Evolutionary conservation across 768 basidiomycete species (phyloP).

Genomic region (Boletus vermiculosoides): DNA sequence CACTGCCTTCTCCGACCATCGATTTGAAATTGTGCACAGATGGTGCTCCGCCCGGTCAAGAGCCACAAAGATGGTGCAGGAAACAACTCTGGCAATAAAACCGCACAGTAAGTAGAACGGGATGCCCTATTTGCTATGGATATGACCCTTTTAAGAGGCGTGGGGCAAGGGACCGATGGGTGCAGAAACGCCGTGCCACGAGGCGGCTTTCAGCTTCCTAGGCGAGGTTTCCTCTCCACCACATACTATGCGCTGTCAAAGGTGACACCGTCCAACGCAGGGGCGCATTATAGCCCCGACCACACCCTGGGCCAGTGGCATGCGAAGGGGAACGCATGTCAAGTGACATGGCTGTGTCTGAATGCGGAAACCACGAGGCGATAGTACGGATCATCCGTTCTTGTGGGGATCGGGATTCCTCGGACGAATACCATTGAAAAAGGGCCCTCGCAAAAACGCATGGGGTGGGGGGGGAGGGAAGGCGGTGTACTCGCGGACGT

Average conservation of each 20-base stretch:
- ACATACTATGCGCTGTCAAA: not conserved
- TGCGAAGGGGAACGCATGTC: not conserved
- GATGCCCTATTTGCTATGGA: not conserved
- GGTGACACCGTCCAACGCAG: not conserved
- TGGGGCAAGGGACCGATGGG: not conserved
- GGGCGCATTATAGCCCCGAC: not conserved
- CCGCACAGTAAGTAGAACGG: not conserved
- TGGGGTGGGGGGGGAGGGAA: not conserved
- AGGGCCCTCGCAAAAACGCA: not conserved
- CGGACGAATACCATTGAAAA: constrained; percentile 5
- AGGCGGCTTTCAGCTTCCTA: constrained; percentile 1
- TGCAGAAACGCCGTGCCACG: not conserved
- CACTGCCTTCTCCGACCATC: not conserved
- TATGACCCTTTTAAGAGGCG: not conserved
- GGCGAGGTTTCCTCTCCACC: not conserved
- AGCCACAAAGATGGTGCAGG: not conserved
- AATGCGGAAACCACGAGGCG: constrained; percentile 16
- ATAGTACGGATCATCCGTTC: constrained; percentile 14
- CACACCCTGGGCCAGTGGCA: not conserved
- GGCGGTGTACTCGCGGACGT: not conserved
- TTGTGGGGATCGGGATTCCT: constrained; percentile 12
- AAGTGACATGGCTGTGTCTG: constrained; percentile 6
- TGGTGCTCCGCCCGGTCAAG: not conserved
- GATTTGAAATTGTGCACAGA: not conserved
- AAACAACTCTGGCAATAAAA: not conserved